Percentiles rank a stretch among this genome's conserved stretches.
phyloP scores from a whole-genome alignment of 305 asterid species.

The Fraxinus floribunda region DNA sequence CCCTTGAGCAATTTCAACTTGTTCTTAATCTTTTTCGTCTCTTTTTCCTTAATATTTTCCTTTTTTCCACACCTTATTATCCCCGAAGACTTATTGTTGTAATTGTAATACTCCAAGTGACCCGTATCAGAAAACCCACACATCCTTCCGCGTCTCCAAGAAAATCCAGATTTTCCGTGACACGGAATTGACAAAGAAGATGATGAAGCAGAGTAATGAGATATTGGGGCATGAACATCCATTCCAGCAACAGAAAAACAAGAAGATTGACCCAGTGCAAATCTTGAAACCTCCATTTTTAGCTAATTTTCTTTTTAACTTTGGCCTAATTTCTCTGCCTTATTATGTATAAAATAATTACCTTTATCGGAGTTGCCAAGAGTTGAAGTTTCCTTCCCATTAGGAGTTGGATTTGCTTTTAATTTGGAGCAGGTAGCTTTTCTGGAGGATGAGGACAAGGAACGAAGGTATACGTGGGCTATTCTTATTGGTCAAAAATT shows the following conservation, averaged over 20 bases:
- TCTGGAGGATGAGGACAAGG: not conserved
- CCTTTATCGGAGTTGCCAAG: not conserved
- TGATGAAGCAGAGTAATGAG: not conserved
- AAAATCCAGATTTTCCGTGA: not conserved
- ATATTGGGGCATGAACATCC: not conserved
- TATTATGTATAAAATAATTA: not conserved
- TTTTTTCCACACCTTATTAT: constrained; percentile 29
- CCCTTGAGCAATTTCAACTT: constrained; percentile 67
- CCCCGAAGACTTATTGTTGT: constrained; percentile 6
- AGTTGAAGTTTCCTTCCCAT: not conserved
- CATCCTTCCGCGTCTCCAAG: constrained; percentile 19
- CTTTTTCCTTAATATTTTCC: constrained; percentile 28
- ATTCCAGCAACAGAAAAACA: constrained; percentile 13
- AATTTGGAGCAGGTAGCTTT: not conserved
- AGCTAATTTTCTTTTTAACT: not conserved
- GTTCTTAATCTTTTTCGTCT: constrained; percentile 45
- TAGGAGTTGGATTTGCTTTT: not conserved
- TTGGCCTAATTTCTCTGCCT: not conserved
- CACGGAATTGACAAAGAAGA: constrained; percentile 6
- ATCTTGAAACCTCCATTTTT: constrained; percentile 38
- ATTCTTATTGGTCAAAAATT: constrained; percentile 2
- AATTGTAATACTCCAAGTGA: constrained; percentile 49
- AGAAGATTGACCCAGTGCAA: constrained; percentile 28
- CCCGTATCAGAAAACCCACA: constrained; percentile 48
- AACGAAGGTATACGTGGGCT: constrained; percentile 32